Evolutionary conservation across 345 rosid genomes (phyloP).

Genomic region (Pseudoturritis turrita): DNA sequence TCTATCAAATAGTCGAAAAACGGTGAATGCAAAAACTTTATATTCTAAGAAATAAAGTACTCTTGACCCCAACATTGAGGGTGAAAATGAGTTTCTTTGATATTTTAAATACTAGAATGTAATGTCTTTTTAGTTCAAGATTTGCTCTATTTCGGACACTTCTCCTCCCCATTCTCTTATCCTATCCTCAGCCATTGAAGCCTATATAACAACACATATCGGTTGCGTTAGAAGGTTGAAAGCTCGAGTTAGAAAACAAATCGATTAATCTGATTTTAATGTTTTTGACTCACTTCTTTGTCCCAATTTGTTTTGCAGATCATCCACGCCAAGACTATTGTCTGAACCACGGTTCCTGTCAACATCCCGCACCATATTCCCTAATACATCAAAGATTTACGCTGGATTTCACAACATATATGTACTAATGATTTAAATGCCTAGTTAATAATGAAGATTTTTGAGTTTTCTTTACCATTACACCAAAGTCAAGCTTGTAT

Average conservation of each 20-base stretch:
- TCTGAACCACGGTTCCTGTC: constrained; percentile 56
- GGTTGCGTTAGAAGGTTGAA: not conserved
- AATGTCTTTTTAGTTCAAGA: not conserved
- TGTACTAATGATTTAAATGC: too few species aligned
- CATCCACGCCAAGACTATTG: constrained; percentile 49
- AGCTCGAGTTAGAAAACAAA: not conserved
- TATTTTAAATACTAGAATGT: not conserved
- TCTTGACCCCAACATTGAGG: not conserved
- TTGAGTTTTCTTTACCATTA: constrained; percentile 1
- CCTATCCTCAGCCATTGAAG: constrained; percentile 60
- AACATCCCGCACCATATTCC: constrained; percentile 84
- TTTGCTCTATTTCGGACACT: constrained; percentile 9
- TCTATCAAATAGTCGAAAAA: not conserved
- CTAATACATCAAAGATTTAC: constrained; percentile 24
- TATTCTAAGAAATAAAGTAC: not conserved
- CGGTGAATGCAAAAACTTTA: not conserved
- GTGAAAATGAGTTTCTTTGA: not conserved
- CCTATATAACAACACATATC: constrained; percentile 38
- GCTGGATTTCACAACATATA: not conserved
- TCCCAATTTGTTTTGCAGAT: constrained; percentile 65
- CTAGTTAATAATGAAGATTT: not conserved
- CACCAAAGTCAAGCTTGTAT: constrained; percentile 45
- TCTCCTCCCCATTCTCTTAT: constrained; percentile 66
- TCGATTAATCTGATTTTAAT: not conserved
- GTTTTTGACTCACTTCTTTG: constrained; percentile 42